phyloP scores from a whole-genome alignment of 768 basidiomycete genomes.

The Hydnomerulius pinastri region DNA sequence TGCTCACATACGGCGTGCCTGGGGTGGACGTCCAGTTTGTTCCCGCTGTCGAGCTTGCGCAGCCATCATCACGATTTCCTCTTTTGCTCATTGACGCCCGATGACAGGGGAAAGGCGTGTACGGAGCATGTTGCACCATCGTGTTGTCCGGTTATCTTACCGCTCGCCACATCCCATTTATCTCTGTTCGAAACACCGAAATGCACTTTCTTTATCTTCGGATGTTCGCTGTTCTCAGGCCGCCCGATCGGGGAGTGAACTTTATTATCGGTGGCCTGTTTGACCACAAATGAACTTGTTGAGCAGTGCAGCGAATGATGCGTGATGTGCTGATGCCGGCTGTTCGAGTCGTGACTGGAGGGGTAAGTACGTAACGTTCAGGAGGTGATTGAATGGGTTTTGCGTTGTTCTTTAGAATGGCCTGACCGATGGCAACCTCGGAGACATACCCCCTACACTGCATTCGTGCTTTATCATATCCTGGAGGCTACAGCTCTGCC shows the following conservation, averaged over 20 bases:
- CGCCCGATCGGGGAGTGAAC: background rate
- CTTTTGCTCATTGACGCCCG: constrained; percentile 59
- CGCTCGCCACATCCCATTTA: constrained; percentile 31
- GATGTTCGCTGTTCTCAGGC: constrained; percentile 16
- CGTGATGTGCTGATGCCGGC: too few species aligned
- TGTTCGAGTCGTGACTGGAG: constrained; percentile 14
- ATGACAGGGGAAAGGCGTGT: constrained; percentile 21
- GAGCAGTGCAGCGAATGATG: too few species aligned
- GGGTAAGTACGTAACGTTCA: background rate
- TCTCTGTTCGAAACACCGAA: constrained; percentile 28
- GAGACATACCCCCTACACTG: constrained; percentile 13
- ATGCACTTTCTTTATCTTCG: constrained; percentile 14
- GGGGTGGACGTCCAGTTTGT: constrained; percentile 54
- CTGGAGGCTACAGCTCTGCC: background rate
- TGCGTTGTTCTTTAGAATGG: constrained; percentile 7
- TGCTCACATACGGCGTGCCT: constrained; percentile 58
- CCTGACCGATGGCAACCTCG: too few species aligned
- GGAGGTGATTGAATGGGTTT: background rate
- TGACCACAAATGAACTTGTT: too few species aligned
- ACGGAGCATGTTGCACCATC: constrained; percentile 14
- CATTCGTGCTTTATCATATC: too few species aligned
- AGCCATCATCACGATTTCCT: constrained; percentile 74
- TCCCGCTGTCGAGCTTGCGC: constrained; percentile 63
- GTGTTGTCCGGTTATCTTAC: constrained; percentile 16
- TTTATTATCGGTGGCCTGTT: constrained; percentile 10